phyloP scores from a whole-genome alignment of 345 rosid species.

The Balakata baccata region DNA sequence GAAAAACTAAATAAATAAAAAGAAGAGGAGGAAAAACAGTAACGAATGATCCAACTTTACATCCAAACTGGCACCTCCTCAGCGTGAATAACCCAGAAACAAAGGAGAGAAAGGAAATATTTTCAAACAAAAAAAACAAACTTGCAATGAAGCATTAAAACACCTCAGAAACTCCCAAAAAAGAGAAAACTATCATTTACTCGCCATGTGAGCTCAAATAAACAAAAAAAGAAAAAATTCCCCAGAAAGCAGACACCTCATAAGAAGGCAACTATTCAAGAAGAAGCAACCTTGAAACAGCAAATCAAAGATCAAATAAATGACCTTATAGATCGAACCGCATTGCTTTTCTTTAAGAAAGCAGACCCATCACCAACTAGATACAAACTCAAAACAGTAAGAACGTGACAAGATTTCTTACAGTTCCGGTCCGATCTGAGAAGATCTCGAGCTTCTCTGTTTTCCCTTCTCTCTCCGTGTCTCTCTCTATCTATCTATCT shows the following conservation, averaged over 20 bases:
- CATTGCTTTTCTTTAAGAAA: slow-evolving; percentile 14
- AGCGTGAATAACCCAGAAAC: background rate
- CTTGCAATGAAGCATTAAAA: slow-evolving; percentile 4
- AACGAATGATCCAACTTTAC: no score
- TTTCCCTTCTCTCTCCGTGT: no score
- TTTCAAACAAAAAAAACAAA: background rate
- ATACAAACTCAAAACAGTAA: slow-evolving; percentile 4
- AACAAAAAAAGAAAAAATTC: background rate
- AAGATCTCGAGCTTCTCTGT: slow-evolving; percentile 41
- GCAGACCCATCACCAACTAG: slow-evolving; percentile 4
- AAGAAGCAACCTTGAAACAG: background rate
- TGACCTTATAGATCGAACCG: slow-evolving; percentile 28
- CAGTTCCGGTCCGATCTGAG: slow-evolving; percentile 47
- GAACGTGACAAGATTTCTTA: slow-evolving; percentile 27
- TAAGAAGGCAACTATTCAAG: background rate
- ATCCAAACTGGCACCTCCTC: no score
- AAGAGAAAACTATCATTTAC: background rate
- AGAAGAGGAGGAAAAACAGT: background rate
- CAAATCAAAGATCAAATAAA: slow-evolving; percentile 10
- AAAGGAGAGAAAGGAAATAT: background rate
- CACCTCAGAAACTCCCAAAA: background rate
- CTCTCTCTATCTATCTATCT: background rate
- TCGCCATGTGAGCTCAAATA: background rate
- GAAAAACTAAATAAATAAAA: no score
- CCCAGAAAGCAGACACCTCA: no score